A percentile compares a stretch with the other conserved stretches of the same genome.
Conservation (phyloP, 1,284 basidiomycete species). For the Schizophyllum amplum region DNA sequence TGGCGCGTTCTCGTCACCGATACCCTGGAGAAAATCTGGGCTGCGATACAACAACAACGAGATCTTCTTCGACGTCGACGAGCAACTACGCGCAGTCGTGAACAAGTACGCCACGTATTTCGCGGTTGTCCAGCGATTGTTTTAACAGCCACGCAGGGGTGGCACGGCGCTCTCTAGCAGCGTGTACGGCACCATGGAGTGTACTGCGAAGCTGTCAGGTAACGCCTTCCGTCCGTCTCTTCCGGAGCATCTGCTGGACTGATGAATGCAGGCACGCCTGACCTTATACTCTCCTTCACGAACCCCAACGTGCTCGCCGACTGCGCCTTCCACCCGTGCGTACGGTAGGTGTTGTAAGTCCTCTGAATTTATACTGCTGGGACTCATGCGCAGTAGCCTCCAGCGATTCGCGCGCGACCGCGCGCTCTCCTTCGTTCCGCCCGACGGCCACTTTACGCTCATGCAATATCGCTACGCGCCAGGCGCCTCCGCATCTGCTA, state of each 20-base stretch:
- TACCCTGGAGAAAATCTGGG: conserved; percentile 89
- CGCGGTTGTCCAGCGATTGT: background rate
- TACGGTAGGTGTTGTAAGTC: conserved; percentile 51
- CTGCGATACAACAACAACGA: conserved; percentile 87
- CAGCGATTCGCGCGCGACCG: conserved; percentile 77
- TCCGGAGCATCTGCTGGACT: conserved; percentile 3
- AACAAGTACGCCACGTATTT: conserved; percentile 51
- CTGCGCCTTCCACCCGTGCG: conserved; percentile 86
- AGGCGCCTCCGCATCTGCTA: conserved; percentile 21
- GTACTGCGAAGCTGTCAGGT: conserved; percentile 80
- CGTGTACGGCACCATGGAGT: conserved; percentile 76
- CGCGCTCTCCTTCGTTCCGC: conserved; percentile 86
- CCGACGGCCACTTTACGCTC: conserved; percentile 85
- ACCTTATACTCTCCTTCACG: conserved; percentile 74
- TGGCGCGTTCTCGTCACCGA: conserved; percentile 83
- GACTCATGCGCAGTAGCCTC: conserved; percentile 39
- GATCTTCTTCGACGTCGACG: conserved; percentile 88
- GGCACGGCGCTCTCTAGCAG: conserved; percentile 67
- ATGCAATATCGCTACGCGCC: conserved; percentile 76
- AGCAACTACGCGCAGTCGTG: conserved; percentile 78
- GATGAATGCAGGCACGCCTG: conserved; percentile 66
- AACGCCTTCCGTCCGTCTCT: conserved; percentile 6
- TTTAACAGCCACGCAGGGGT: conserved; percentile 35
- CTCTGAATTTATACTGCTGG: conserved; percentile 1
- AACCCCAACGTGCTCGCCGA: conserved; percentile 73